Evolutionary conservation across 192 early-diverging fungal species (phyloP).

Genomic region (Linnemannia hyalina): DNA sequence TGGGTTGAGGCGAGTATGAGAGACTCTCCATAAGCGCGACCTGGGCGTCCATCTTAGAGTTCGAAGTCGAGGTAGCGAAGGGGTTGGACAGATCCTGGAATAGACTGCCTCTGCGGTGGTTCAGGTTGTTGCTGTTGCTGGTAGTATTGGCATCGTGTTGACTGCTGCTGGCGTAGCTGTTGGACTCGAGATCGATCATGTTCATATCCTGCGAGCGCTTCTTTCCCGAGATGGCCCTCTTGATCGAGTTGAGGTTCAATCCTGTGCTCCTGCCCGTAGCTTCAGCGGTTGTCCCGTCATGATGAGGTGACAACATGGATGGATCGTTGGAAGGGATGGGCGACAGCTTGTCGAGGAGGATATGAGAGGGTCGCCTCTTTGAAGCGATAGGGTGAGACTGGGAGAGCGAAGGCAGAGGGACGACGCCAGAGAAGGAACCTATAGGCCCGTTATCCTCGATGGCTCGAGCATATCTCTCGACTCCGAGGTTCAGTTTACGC

Average conservation of each 20-base stretch:
- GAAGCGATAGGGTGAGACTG: slow-evolving; percentile 18
- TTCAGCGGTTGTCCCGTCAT: background rate
- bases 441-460: slow-evolving; percentile 37
- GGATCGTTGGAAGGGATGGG: background rate
- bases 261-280: slow-evolving; percentile 25
- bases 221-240: slow-evolving; percentile 36
- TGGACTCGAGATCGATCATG: slow-evolving; percentile 39
- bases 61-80: slow-evolving; percentile 4
- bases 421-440: slow-evolving; percentile 42
- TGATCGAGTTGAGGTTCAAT: slow-evolving; percentile 39
- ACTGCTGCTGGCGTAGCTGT: background rate
- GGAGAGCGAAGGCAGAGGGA: slow-evolving; percentile 37
- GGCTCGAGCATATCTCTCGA: slow-evolving; percentile 46
- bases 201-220: slow-evolving; percentile 14
- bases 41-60: slow-evolving; percentile 24
- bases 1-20: slow-evolving; percentile 21
- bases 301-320: background rate
- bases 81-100: slow-evolving; percentile 30
- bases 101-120: background rate
- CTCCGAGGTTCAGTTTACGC: slow-evolving; percentile 38
- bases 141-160: background rate
- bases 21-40: slow-evolving; percentile 25
- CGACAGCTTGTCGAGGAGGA: slow-evolving; percentile 10
- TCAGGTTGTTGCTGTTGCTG: background rate
- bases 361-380: slow-evolving; percentile 27